Conservation (phyloP, 2,329 filamentous ascomycete genomes). For the Fusarium siculi region DNA sequence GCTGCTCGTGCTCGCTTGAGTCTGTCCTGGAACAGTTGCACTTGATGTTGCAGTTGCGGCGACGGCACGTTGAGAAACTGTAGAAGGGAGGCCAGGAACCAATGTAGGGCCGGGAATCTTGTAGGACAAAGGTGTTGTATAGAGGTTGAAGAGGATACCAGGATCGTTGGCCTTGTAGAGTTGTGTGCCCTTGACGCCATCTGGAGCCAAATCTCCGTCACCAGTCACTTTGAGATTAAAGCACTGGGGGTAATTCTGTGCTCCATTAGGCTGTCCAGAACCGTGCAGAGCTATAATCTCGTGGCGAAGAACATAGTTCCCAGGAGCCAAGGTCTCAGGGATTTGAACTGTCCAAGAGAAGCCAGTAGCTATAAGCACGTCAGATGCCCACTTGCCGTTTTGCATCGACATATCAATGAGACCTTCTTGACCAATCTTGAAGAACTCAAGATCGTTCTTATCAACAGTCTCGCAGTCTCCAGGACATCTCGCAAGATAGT, state of each 20-base stretch:
- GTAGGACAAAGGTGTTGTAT: slow-evolving; percentile 42
- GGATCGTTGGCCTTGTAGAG: slow-evolving; percentile 46
- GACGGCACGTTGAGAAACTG: slow-evolving; percentile 13
- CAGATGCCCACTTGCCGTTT: slow-evolving; percentile 50
- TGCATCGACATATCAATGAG: slow-evolving; percentile 59
- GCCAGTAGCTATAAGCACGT: slow-evolving; percentile 55
- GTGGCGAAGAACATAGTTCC: slow-evolving; percentile 61
- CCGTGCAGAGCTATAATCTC: slow-evolving; percentile 64
- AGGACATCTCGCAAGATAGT: slow-evolving; percentile 70
- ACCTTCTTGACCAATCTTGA: slow-evolving; percentile 71
- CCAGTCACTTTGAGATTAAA: slow-evolving; percentile 59
- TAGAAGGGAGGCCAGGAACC: slow-evolving; percentile 33
- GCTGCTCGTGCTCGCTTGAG: background rate
- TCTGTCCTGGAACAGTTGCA: slow-evolving; percentile 32
- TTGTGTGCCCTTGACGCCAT: slow-evolving; percentile 46
- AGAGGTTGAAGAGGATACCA: slow-evolving; percentile 50
- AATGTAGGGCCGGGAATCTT: slow-evolving; percentile 45
- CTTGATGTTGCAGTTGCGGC: slow-evolving; percentile 32
- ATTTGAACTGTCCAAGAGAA: slow-evolving; percentile 49
- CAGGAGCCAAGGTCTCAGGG: slow-evolving; percentile 47
- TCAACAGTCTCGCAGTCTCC: slow-evolving; percentile 66
- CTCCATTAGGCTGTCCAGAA: slow-evolving; percentile 55
- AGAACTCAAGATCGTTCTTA: slow-evolving; percentile 65
- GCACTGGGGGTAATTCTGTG: slow-evolving; percentile 64
- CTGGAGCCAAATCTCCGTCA: slow-evolving; percentile 48